These are phyloP conservation scores for Tolypocladium guangdongense DNA, from an alignment of 2,329 filamentous ascomycete species.

Conservation along the genomic window DNA sequence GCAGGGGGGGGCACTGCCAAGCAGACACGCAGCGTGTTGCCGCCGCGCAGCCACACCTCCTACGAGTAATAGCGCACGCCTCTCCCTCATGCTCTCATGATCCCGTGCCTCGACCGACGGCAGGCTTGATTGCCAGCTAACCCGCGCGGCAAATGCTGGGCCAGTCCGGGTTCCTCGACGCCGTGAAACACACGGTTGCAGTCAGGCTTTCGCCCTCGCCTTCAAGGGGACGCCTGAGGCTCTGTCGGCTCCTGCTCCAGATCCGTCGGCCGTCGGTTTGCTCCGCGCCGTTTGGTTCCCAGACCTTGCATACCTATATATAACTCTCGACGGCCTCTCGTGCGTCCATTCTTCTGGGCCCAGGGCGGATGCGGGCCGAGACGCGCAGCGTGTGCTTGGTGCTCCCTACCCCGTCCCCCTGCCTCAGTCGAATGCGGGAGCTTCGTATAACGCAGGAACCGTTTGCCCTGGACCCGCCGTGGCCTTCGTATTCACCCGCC, in stretches of 20 bases:
- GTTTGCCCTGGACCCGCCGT: not conserved
- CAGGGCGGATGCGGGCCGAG: not conserved
- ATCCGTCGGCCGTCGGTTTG: not conserved
- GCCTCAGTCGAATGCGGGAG: not conserved
- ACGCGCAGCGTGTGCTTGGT: not conserved
- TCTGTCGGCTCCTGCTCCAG: not conserved
- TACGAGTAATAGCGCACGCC: not conserved
- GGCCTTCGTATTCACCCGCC: constrained; percentile 1
- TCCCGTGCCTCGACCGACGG: not conserved
- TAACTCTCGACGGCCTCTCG: too few relatives aligned
- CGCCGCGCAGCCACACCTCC: constrained; percentile 5
- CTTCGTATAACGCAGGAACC: not conserved
- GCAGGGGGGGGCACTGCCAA: too few relatives aligned
- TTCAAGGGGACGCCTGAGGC: not conserved
- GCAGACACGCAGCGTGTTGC: constrained; percentile 1
- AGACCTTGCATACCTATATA: too few relatives aligned
- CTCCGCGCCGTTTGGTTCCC: not conserved
- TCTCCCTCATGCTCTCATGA: not conserved
- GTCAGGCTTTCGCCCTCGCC: not conserved
- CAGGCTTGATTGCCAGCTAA: too few relatives aligned
- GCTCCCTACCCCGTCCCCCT: not conserved
- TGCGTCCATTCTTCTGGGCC: not conserved
- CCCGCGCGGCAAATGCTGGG: not conserved
- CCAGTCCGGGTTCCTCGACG: not conserved
- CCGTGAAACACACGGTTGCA: not conserved